Evolutionary conservation across 139 green algal genomes (phyloP).

Genomic region (Marvania coccoides): DNA sequence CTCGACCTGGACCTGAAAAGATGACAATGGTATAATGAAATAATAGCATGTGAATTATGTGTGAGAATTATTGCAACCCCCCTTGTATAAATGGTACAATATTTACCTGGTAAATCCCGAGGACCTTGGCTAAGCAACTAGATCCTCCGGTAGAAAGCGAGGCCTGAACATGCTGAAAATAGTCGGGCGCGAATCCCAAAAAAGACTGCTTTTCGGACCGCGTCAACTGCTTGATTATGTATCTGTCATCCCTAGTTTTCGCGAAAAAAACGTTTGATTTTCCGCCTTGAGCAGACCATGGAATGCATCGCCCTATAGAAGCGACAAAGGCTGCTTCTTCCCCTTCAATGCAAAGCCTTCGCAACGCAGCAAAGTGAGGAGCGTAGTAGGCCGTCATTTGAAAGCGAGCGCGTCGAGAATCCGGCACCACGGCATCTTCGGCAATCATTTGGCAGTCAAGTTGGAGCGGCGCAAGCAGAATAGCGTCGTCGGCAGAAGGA

Average conservation of each 20-base stretch:
- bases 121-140: conserved; percentile 87
- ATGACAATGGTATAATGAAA: too few relatives aligned
- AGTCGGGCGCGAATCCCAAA: conserved; percentile 73
- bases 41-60: too few relatives aligned
- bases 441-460: conserved; percentile 49
- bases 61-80: too few relatives aligned
- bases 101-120: conserved; percentile 80
- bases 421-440: conserved; percentile 51
- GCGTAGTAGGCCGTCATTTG: conserved; percentile 73
- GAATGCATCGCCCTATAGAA: conserved; percentile 65
- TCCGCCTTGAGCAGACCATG: conserved; percentile 73
- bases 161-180: conserved; percentile 76
- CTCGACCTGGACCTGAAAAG: conserved; percentile 7
- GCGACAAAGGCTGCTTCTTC: conserved; percentile 69
- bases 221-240: conserved; percentile 70
- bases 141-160: conserved; percentile 15
- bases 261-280: conserved; percentile 92
- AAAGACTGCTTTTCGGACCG: conserved; percentile 63
- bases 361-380: conserved; percentile 78
- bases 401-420: conserved; percentile 24
- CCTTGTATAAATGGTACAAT: too few relatives aligned
- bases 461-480: conserved; percentile 39
- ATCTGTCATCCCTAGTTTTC: conserved; percentile 75
- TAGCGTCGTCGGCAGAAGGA: conserved; percentile 7
- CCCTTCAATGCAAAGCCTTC: conserved; percentile 50